These are phyloP conservation scores for Leucoagaricus sp. DNA, from an alignment of 1,284 basidiomycete species.

Conservation along the genomic window DNA sequence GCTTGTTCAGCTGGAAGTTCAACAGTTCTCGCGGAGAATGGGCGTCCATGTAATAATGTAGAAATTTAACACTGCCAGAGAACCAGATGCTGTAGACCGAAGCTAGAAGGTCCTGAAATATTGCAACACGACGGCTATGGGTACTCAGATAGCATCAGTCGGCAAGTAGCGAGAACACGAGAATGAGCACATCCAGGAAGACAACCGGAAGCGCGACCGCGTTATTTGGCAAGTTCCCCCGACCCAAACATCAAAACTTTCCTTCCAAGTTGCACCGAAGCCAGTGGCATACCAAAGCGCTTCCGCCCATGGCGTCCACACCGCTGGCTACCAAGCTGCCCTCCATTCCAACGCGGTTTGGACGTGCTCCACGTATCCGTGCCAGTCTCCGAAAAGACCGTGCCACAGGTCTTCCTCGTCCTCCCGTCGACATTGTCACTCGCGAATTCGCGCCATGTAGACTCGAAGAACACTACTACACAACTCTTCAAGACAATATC, in stretches of 20 bases:
- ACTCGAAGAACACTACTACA: constrained; percentile 83
- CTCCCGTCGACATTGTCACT: constrained; percentile 61
- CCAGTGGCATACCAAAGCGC: background rate
- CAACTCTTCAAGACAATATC: constrained; percentile 82
- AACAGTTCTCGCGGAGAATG: too few relatives aligned
- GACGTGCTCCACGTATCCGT: constrained; percentile 45
- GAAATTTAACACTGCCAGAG: too few relatives aligned
- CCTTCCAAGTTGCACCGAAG: background rate
- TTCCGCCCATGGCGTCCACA: background rate
- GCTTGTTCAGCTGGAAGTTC: too few relatives aligned
- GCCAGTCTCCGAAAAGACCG: constrained; percentile 50
- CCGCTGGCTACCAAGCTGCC: background rate
- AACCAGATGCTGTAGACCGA: too few relatives aligned
- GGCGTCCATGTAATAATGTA: too few relatives aligned
- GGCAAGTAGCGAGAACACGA: too few relatives aligned
- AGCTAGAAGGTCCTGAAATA: too few relatives aligned
- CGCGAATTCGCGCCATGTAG: constrained; percentile 79
- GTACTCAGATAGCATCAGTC: too few relatives aligned
- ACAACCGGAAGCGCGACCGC: background rate
- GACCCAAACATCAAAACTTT: constrained; percentile 14
- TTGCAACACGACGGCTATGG: too few relatives aligned
- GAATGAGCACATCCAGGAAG: too few relatives aligned
- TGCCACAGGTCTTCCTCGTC: constrained; percentile 59
- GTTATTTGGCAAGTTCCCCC: constrained; percentile 5
- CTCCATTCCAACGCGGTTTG: constrained; percentile 36